A percentile compares a stretch with the other conserved stretches of the same genome.
Conservation (phyloP, 2,329 filamentous ascomycete genomes). For the Claviceps paspali region DNA sequence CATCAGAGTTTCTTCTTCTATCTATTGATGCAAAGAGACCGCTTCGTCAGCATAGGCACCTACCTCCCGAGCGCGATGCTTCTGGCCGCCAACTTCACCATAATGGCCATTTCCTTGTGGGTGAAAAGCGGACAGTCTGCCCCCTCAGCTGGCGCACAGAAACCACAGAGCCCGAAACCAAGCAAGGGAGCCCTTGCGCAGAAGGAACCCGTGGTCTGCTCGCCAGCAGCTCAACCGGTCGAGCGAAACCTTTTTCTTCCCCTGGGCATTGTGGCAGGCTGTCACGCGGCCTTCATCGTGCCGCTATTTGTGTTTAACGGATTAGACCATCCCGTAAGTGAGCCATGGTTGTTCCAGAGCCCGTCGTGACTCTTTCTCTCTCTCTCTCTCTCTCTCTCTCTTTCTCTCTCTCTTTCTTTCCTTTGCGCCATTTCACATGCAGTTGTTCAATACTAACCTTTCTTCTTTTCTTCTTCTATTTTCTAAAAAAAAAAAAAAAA, state of each 20-base stretch:
- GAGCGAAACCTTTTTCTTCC: constrained; percentile 60
- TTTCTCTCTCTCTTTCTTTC: too few relatives aligned
- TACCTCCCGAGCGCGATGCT: constrained; percentile 98
- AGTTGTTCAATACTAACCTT: too few relatives aligned
- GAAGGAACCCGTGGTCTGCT: constrained; percentile 15
- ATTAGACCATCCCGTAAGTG: constrained; percentile 47
- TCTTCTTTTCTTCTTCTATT: too few relatives aligned
- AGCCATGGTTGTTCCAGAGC: too few relatives aligned
- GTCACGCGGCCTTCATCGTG: constrained; percentile 63
- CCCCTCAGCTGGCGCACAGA: not conserved
- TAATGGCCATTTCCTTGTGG: constrained; percentile 93
- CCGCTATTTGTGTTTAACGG: constrained; percentile 83
- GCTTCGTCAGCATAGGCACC: constrained; percentile 95
- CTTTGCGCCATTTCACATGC: too few relatives aligned
- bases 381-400: not conserved
- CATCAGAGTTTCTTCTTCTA: constrained; percentile 99
- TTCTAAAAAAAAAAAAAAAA: too few relatives aligned
- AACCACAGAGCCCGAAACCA: not conserved
- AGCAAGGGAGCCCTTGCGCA: constrained; percentile 8
- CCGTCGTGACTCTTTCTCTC: not conserved
- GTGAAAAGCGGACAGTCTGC: constrained; percentile 56
- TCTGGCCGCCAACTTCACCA: constrained; percentile 83
- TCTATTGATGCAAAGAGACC: constrained; percentile 74
- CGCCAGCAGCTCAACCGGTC: constrained; percentile 13
- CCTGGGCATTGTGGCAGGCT: constrained; percentile 52